Conservation (phyloP, 2,329 filamentous ascomycete genomes). For the Rutstroemia sp. region DNA sequence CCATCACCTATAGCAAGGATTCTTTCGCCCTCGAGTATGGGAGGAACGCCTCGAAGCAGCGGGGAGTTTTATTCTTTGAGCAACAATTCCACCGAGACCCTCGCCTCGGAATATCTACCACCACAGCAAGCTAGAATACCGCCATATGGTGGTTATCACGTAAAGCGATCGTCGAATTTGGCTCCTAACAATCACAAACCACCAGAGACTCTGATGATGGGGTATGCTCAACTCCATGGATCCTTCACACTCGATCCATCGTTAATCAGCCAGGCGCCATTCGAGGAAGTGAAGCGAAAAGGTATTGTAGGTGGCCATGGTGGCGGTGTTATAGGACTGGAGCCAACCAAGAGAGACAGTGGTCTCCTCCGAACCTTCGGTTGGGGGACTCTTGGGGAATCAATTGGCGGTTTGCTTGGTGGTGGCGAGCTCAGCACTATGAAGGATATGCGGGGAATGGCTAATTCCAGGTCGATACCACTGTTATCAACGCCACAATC, state of each 20-base stretch:
- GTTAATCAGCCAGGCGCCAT: constrained; percentile 78
- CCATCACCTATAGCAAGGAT: constrained; percentile 53
- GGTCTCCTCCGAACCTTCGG: constrained; percentile 78
- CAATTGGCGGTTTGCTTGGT: constrained; percentile 80
- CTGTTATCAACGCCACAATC: constrained; percentile 93
- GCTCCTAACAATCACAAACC: constrained; percentile 36
- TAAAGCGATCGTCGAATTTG: constrained; percentile 38
- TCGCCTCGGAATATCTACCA: constrained; percentile 79
- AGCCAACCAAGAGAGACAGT: constrained; percentile 63
- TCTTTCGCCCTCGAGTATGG: constrained; percentile 68
- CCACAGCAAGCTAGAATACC: constrained; percentile 39
- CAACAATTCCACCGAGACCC: constrained; percentile 89
- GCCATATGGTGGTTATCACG: constrained; percentile 31
- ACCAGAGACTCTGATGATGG: constrained; percentile 91
- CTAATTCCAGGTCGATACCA: constrained; percentile 79
- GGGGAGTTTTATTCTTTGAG: constrained; percentile 92
- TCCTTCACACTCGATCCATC: constrained; percentile 90
- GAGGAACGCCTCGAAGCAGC: constrained; percentile 79
- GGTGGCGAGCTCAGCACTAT: constrained; percentile 85
- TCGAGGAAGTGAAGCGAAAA: constrained; percentile 94
- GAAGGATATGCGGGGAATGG: constrained; percentile 86
- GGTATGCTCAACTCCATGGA: constrained; percentile 88
- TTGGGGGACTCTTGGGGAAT: constrained; percentile 83
- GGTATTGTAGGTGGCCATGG: constrained; percentile 83
- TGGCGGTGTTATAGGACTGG: constrained; percentile 77